Evolutionary conservation across 805 yeast species (phyloP), one percentile per base, ranked within the genome.

Genomic region (Starmerella tilneyi): DNA sequence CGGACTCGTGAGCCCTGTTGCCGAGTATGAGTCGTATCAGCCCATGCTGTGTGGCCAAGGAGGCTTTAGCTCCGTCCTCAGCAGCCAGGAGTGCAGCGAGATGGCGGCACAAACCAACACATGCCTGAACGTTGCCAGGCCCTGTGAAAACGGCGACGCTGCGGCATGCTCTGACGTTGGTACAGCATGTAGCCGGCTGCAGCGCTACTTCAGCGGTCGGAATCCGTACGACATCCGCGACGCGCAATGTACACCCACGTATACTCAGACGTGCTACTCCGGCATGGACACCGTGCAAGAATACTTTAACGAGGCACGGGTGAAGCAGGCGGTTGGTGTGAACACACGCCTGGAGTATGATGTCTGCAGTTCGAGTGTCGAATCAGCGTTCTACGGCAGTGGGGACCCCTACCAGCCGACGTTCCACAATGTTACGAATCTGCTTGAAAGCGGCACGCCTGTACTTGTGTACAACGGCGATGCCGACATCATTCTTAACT

Each of bases 11-110:
- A 94, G 85, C 62, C 81, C 94, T 3, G 68, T 81, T 48, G 72
- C 74, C 36, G 96, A 86, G 69, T 79, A 81, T 59, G 73, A 74
- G 47, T 78, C 78, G 63, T 86, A 84, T 60, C 76, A 81, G 63
- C 94, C 94, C 52, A 88, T 89, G 96, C 94, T 94, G 4, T 89
- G 97, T 65, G 88, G 94, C 41, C 62, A 74, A 52, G 94, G 94
- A 50, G 94, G 94, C 3, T 72, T 74, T 55, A 75, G 75, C 1
- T 21, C 48, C 7, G 47, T 33, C 27, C 41, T 56, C 20, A 45
- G 45, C 20, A 17, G 17, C 5, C 12, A 16, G 23, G 26, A 41
- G 5, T 56, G 60, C 46, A 24, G 35, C 16, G 13, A n/a, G 34
- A 31, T 56, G 52, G 38, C 21, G 15, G 6, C 27, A 2, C 12